Base-by-base conservation (phyloP, 441 rosid species). In the Adansonia gregorii region DNA sequence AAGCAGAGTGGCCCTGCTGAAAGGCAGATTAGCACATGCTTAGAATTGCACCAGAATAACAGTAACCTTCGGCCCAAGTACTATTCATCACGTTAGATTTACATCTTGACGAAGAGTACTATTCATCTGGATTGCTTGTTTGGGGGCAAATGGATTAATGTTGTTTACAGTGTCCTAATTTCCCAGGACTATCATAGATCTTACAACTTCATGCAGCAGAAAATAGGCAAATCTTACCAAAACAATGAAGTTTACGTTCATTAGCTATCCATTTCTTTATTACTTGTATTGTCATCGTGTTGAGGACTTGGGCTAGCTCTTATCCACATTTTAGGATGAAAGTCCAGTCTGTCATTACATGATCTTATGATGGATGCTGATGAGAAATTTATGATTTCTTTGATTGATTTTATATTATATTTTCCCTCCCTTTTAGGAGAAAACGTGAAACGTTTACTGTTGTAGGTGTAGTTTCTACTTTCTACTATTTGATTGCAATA, bases 351-450 rank as follows among this genome's bases (percentile, higher is more conserved):
- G 45, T 24, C 14, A 15, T 35, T 46, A 6, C 55, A 67, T 49
- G 54, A 22, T 46, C 58, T n/a, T 46, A 24, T 48, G 73, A 51
- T 68, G 17, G 46, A 15, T 31, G 74, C 46, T 8, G 6, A 14
- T 3, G n/a, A 10, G 65, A 41, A 61, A 3, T 11, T 56, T 61
- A 8, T 46, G 20, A 14, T 52, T 78, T 11, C n/a, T 27, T 70
- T 24, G 0, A 10, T 71, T 59, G 73, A 15, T 60, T 49, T 31
- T 31, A 31, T 2, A 31, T 3, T 76, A 22, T 35, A 67, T 11
- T 41, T 64, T 51, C 72, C 22, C 5, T 20, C 65, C 6, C 3
- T 14, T 69, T 41, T 31, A 63, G 72, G 39, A 68, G 72, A 69
- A 48, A 48, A 69, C 15, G 2, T 69, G 73, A 45, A 20, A 58